Evolutionary conservation across 2,329 filamentous ascomycete species (phyloP), one percentile per base, ranked within the genome.

Genomic region (Diaporthe australafricana): DNA sequence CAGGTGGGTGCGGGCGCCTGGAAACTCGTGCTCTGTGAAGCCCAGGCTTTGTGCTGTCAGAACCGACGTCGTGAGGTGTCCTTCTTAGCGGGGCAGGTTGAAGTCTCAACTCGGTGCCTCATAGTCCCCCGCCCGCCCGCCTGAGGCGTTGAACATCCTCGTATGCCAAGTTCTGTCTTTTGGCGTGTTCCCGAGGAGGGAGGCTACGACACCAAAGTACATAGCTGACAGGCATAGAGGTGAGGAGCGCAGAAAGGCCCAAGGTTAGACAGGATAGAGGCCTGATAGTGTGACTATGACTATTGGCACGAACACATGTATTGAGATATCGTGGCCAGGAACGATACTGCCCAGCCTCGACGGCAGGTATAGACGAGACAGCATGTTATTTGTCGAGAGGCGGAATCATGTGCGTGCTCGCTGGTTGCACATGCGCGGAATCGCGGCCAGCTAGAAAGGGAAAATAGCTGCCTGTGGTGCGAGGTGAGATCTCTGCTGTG

Each of bases 341-440:
- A 52, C n/a, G 25, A 42, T 5, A 40, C 22, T 9, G 38, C 25
- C 50, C 17, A 22, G 25, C 20, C 25, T 30, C 14, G 56, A 30
- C 17, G 69, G 47, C 45, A 71, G 48, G 63, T 68, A 32, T 48
- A 55, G 55, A 69, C 65, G 69, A 68, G 25, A 25, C 42, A 40
- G 53, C 35, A 27, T 30, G 42, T n/a, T 48, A 30, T 65, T 32
- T 30, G 67, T 70, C 57, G 56, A 40, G 42, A 20, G 47, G 68
- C 71, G 71, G 71, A 70, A 73, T 48, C 47, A 47, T 40, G 42
- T 57, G 47, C 22, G 42, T 57, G 47, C 22, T 47, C 35, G 30
- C 14, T 53, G 70, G 72, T 66, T 32, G 56, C 22, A 71, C 72
- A 57, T 20, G 69, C 7, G 72, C 68, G 63, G 65, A 66, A 68